Evolutionary conservation across 2,329 filamentous ascomycete species (phyloP).

Genomic region (Byssochlamys sp.): DNA sequence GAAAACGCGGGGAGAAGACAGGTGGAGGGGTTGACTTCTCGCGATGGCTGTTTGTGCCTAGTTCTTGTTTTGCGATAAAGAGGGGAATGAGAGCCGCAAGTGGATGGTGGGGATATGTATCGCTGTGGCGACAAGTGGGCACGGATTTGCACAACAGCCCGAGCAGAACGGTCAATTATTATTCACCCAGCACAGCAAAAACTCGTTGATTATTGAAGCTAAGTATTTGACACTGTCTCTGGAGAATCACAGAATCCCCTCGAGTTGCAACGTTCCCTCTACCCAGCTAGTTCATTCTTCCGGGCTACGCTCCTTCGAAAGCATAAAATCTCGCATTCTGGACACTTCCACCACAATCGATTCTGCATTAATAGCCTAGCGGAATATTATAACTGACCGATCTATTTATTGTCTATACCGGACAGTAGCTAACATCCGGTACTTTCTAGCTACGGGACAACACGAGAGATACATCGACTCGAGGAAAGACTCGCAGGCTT

Average conservation of each 20-base stretch:
- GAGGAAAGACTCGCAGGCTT: background rate
- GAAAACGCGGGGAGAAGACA: background rate
- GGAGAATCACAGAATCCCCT: background rate
- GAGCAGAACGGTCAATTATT: background rate
- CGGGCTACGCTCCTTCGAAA: background rate
- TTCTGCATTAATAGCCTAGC: background rate
- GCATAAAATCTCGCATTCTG: background rate
- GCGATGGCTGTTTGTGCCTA: background rate
- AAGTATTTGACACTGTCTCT: too few species aligned
- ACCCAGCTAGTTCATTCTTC: background rate
- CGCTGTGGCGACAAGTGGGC: background rate
- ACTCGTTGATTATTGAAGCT: too few species aligned
- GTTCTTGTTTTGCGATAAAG: constrained; percentile 1
- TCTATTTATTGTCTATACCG: background rate
- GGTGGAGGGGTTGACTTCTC: background rate
- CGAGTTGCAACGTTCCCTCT: background rate
- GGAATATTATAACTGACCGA: background rate
- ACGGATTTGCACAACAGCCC: background rate
- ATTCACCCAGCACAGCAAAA: background rate
- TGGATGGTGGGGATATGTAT: background rate
- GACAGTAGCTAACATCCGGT: background rate
- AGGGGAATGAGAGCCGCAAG: background rate
- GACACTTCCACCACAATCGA: background rate
- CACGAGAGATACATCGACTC: background rate
- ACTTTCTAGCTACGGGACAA: background rate